Conservation (phyloP, 164 flowering plant species). For the Kingdonia uniflora region DNA sequence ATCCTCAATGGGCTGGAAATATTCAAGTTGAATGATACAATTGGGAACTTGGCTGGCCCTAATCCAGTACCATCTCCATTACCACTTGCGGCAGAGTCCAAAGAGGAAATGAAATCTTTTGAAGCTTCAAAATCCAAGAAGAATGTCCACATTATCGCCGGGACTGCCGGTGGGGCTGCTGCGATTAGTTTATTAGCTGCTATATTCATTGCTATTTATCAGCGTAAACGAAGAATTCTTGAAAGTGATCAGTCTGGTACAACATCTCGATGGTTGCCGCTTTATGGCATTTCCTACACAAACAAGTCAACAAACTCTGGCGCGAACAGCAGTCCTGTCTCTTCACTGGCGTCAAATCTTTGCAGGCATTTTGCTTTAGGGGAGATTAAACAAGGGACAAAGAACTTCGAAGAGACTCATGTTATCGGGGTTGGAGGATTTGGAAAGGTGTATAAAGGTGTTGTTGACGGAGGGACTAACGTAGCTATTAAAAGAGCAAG, state of each 20-base stretch:
- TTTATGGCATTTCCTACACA: slow-evolving; percentile 29
- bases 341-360: slow-evolving; percentile 20
- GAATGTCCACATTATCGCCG: slow-evolving; percentile 16
- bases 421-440: slow-evolving; percentile 61
- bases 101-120: neutral
- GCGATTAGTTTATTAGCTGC: slow-evolving; percentile 33
- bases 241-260: slow-evolving; percentile 1
- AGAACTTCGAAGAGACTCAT: slow-evolving; percentile 37
- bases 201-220: slow-evolving; percentile 12
- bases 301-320: slow-evolving; percentile 29
- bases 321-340: slow-evolving; percentile 17
- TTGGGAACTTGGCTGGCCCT: slow-evolving; percentile 54
- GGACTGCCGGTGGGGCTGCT: slow-evolving; percentile 41
- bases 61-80: slow-evolving; percentile 45
- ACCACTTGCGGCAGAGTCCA: slow-evolving; percentile 21
- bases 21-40: slow-evolving; percentile 44
- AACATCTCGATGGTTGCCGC: slow-evolving; percentile 30
- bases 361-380: slow-evolving; percentile 37
- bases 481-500: slow-evolving; percentile 67
- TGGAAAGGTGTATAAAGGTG: slow-evolving; percentile 48
- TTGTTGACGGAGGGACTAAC: slow-evolving; percentile 32
- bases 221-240: slow-evolving; percentile 8
- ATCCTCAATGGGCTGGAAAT: slow-evolving; percentile 71
- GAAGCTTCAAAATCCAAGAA: neutral
- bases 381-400: slow-evolving; percentile 35